Conservation (phyloP, 129 eudicot species). For the Calendula officinalis region DNA sequence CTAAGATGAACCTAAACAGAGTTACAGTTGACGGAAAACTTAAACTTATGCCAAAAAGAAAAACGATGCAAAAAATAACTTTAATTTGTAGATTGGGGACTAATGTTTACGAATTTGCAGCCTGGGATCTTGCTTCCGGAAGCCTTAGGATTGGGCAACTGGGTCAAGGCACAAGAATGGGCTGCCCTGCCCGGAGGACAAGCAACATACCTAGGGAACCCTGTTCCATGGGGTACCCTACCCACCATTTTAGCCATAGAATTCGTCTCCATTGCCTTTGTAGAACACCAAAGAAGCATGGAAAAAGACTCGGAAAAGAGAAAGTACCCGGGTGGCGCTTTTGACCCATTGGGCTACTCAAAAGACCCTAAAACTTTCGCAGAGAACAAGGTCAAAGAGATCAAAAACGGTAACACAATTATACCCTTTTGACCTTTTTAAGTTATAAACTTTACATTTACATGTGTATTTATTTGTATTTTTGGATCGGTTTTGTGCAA, state of each 20-base stretch:
- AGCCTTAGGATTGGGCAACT: constrained; percentile 96
- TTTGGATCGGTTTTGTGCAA: constrained; percentile 1
- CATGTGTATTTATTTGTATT: neutral
- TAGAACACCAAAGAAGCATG: constrained; percentile 96
- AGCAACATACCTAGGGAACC: constrained; percentile 91
- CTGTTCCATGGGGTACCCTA: constrained; percentile 97
- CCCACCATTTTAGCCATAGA: constrained; percentile 95
- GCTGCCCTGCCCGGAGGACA: constrained; percentile 96
- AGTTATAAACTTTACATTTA: neutral
- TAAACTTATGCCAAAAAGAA: neutral
- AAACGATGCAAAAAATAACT: neutral
- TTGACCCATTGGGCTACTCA: constrained; percentile 96
- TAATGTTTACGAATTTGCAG: constrained; percentile 43
- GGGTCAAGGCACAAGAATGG: constrained; percentile 99
- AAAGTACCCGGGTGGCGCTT: constrained; percentile 99
- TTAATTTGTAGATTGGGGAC: neutral
- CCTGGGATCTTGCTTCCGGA: constrained; percentile 94
- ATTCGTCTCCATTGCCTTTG: constrained; percentile 85
- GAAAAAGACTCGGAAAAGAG: constrained; percentile 91
- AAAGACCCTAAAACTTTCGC: constrained; percentile 81
- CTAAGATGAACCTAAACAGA: too few relatives aligned
- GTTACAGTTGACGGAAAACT: too few relatives aligned
- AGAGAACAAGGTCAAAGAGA: constrained; percentile 89
- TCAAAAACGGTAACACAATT: constrained; percentile 63
- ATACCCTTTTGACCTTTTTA: neutral